These are phyloP conservation scores for Fusarium veterinarium DNA, from an alignment of 2,329 filamentous ascomycete species.

Conservation along the genomic window DNA sequence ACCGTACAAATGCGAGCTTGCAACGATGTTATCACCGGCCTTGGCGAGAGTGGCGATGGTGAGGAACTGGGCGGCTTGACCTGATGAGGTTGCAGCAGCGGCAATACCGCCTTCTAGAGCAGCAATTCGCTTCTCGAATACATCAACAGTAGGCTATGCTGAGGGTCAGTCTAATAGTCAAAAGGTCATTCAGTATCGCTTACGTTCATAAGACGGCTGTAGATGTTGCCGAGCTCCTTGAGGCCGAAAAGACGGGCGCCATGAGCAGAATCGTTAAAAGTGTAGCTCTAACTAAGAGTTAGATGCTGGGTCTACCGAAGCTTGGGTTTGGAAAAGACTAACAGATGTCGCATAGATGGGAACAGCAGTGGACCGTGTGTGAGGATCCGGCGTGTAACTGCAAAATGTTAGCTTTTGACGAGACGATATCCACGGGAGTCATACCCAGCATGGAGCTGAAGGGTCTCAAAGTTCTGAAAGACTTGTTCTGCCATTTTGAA, in stretches of 20 bases:
- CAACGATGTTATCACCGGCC: conserved; percentile 91
- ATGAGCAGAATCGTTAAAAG: conserved; percentile 96
- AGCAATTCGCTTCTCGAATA: conserved; percentile 95
- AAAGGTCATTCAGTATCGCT: conserved; percentile 43
- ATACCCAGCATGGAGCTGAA: conserved; percentile 87
- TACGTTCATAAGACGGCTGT: conserved; percentile 95
- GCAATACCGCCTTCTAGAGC: conserved; percentile 92
- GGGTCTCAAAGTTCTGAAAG: conserved; percentile 77
- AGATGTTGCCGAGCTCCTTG: conserved; percentile 97
- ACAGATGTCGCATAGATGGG: conserved; percentile 93
- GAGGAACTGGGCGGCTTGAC: conserved; percentile 94
- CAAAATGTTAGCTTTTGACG: conserved; percentile 23
- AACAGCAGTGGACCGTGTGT: conserved; percentile 88
- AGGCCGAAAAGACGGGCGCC: conserved; percentile 95
- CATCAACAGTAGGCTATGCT: conserved; percentile 84
- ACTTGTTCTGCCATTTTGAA: neutral
- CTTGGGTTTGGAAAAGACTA: neutral
- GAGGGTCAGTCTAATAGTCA: neutral
- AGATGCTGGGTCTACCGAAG: fast-evolving
- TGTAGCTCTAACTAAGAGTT: conserved; percentile 73
- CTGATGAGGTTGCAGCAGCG: conserved; percentile 85
- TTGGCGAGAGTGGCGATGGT: conserved; percentile 83
- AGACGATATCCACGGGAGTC: conserved; percentile 30
- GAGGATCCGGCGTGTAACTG: conserved; percentile 63
- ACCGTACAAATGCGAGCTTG: conserved; percentile 90